phyloP scores from a whole-genome alignment of 306 rosid species.

The Inga oerstediana region DNA sequence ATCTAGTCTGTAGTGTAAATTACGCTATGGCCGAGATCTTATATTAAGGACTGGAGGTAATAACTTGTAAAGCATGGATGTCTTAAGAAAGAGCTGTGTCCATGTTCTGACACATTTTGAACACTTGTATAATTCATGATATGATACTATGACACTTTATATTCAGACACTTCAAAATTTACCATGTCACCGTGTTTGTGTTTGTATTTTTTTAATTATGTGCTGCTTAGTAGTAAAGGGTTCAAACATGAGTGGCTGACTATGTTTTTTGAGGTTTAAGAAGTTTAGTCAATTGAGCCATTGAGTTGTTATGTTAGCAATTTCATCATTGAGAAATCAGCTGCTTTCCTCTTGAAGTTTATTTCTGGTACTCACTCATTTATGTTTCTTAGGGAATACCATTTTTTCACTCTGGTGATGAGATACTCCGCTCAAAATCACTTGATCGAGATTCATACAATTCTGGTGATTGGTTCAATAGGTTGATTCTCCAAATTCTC shows the following conservation, averaged over 20 bases:
- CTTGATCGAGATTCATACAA: conserved; percentile 96
- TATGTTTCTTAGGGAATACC: conserved; percentile 74
- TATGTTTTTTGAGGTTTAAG: background rate
- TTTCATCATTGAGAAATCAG: background rate
- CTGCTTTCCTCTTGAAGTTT: conserved; percentile 8
- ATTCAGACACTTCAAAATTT: background rate
- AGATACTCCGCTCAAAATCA: conserved; percentile 91
- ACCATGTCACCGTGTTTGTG: background rate
- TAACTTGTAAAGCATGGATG: background rate
- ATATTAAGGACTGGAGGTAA: too few species aligned
- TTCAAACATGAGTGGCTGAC: background rate
- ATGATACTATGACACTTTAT: background rate
- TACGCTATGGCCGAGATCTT: too few species aligned
- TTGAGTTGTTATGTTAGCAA: background rate
- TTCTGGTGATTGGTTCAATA: conserved; percentile 98
- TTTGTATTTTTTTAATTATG: background rate
- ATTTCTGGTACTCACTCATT: conserved; percentile 31
- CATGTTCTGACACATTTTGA: background rate
- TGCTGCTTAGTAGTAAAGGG: background rate
- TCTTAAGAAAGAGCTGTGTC: background rate
- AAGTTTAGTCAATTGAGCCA: background rate
- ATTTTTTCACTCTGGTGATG: conserved; percentile 87
- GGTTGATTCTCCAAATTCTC: conserved; percentile 46
- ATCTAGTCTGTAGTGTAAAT: too few species aligned
- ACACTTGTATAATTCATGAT: background rate